A percentile compares a stretch with the other conserved stretches of the same genome.
phyloP scores from a whole-genome alignment of 352 stramenopile species.

The Phytophthora niederhauseri region DNA sequence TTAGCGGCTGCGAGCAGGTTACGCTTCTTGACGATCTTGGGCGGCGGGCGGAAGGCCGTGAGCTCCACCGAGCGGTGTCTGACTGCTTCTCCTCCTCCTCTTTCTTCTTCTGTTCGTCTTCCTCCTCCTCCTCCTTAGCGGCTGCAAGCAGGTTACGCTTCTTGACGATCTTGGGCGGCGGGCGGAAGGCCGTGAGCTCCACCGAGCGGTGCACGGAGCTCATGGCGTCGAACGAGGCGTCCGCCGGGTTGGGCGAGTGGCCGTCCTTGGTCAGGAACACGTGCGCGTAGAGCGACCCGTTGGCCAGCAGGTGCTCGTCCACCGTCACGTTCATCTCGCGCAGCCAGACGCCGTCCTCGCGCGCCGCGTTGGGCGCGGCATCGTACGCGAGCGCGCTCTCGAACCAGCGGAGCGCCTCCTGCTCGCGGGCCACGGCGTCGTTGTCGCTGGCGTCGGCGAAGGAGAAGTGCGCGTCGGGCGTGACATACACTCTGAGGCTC shows the following conservation, averaged over 20 bases:
- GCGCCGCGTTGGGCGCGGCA: conserved; percentile 43
- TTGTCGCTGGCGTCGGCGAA: conserved; percentile 48
- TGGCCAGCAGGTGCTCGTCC: conserved; percentile 66
- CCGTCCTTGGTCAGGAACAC: conserved; percentile 83
- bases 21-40: conserved; percentile 77
- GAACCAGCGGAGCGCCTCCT: conserved; percentile 67
- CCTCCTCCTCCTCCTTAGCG: conserved; percentile 23
- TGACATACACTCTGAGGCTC: conserved; percentile 75
- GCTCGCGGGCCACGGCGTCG: conserved; percentile 39
- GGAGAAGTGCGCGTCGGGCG: conserved; percentile 45
- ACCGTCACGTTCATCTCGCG: conserved; percentile 74
- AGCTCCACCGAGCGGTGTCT: conserved; percentile 70
- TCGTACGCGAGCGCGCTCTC: conserved; percentile 65
- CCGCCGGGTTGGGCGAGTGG: conserved; percentile 69
- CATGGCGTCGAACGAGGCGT: conserved; percentile 62
- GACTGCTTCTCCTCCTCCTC: too few species aligned
- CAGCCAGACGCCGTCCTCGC: conserved; percentile 58
- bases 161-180: conserved; percentile 72
- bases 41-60: conserved; percentile 76
- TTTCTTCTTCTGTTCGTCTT: background rate
- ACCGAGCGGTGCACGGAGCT: conserved; percentile 59
- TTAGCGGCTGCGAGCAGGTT: conserved; percentile 58
- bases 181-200: conserved; percentile 79
- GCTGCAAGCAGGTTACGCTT: conserved; percentile 75
- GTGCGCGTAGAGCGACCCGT: conserved; percentile 86